Conservation (phyloP, 768 basidiomycete genomes). For the Boletus barrowsii region DNA sequence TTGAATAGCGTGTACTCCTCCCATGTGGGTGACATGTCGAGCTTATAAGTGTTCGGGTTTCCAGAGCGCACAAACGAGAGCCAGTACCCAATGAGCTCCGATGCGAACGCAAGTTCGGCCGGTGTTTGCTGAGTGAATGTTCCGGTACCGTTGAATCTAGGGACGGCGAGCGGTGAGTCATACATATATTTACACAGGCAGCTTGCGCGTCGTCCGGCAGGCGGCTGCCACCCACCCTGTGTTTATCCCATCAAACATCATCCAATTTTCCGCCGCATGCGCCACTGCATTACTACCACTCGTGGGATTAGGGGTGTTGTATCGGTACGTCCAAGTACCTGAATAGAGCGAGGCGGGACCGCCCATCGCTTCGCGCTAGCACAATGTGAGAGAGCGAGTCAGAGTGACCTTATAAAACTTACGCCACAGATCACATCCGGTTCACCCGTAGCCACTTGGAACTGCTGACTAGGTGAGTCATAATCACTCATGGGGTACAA, state of each 20-base stretch:
- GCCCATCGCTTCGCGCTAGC: constrained; percentile 46
- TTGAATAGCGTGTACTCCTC: constrained; percentile 30
- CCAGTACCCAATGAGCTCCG: constrained; percentile 65
- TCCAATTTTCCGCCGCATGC: constrained; percentile 65
- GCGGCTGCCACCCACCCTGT: constrained; percentile 45
- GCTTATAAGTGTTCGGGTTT: constrained; percentile 55
- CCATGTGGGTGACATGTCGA: constrained; percentile 52
- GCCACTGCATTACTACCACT: constrained; percentile 32
- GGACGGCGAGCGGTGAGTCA: constrained; percentile 15
- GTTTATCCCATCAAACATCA: constrained; percentile 61
- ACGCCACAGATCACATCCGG: constrained; percentile 52
- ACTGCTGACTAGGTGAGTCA: constrained; percentile 38
- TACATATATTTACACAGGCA: background rate
- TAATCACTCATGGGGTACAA: constrained; percentile 46
- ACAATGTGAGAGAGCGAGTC: background rate
- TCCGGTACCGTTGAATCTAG: constrained; percentile 51
- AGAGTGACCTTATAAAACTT: constrained; percentile 19
- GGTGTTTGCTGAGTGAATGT: constrained; percentile 46
- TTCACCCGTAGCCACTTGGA: constrained; percentile 50
- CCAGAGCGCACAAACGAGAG: constrained; percentile 59
- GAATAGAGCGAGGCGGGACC: constrained; percentile 34
- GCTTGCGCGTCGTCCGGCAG: background rate
- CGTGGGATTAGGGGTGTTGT: constrained; percentile 55
- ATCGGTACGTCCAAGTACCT: constrained; percentile 53
- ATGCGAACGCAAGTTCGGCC: constrained; percentile 48